Evolutionary conservation across 805 yeast species (phyloP), one percentile per base, ranked within the genome.

Genomic region (Metschnikowia vanudenii): DNA sequence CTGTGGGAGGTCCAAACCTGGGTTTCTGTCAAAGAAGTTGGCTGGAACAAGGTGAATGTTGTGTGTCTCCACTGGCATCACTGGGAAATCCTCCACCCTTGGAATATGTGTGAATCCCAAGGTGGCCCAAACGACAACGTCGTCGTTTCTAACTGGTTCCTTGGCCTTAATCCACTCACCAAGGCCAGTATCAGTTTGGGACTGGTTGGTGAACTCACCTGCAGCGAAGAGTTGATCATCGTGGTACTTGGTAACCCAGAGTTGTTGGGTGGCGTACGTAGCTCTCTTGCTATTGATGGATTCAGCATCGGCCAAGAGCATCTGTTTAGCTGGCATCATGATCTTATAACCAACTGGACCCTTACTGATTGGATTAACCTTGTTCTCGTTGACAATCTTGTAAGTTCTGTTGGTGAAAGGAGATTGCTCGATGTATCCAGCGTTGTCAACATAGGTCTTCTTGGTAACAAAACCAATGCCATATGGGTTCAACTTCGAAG

Each of bases 151-250:
- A 30, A 85, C 88, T 30, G 68, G 61, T 49, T 84, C 90, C 41
- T 68, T 65, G 54, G 85, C 84, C 59, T 82, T 75, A 32, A 87
- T 86, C 85, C 90, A 87, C 36, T 65, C 73, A 31, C 81, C 83
- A 43, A 87, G 62, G 62, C 94, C 95, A 20, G 85, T 78, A 64
- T 85, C 94, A 3, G 38, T 59, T 47, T 76, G 76, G 13, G 91
- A 84, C 69, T 86, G 95, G 67, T 86, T 87, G 51, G 95, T 86
- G 74, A 86, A 85, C 63, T 85, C 91, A 64, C 95, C 95, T 49
- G 90, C 91, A 41, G 91, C 89, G 54, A 74, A 86, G 57, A 84
- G 65, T 67, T 85, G 80, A 61, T 83, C 76, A 62, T 87, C 94
- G 51, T 71, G 70, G 69, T 85, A 83, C 65, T 85, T 85, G 54